Conservation (phyloP, 1,284 basidiomycete species). For the Rhodofomes roseus region DNA sequence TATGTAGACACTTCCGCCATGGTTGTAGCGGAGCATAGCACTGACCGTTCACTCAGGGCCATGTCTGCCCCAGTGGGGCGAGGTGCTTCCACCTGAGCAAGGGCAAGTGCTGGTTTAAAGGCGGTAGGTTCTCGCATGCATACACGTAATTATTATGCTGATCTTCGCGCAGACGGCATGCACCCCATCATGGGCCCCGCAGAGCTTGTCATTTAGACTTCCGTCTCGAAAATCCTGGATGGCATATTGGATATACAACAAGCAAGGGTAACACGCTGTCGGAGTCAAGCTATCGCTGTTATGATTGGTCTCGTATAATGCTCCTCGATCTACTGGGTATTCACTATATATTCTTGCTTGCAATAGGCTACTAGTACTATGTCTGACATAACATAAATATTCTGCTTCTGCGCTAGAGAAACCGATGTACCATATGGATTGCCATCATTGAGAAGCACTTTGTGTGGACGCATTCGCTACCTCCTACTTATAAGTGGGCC, state of each 20-base stretch:
- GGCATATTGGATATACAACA: background rate
- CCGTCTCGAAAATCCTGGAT: background rate
- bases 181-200: slow-evolving; percentile 10
- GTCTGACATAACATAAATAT: background rate
- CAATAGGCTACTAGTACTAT: background rate
- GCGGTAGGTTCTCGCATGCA: slow-evolving; percentile 42
- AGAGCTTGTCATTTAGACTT: slow-evolving; percentile 4
- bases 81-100: slow-evolving; percentile 40
- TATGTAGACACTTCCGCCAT: slow-evolving; percentile 9
- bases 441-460: background rate
- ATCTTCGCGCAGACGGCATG: slow-evolving; percentile 17
- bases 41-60: slow-evolving; percentile 41
- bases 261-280: background rate
- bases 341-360: background rate
- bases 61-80: slow-evolving; percentile 74
- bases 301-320: background rate
- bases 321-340: background rate
- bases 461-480: background rate
- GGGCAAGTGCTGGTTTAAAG: slow-evolving; percentile 83
- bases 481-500: too few species aligned
- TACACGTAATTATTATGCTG: background rate
- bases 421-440: background rate
- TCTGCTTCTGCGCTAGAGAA: background rate
- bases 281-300: background rate
- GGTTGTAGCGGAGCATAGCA: background rate